phyloP scores from a whole-genome alignment of 2,329 filamentous ascomycete species.

The Dendrostoma leiphaemia region DNA sequence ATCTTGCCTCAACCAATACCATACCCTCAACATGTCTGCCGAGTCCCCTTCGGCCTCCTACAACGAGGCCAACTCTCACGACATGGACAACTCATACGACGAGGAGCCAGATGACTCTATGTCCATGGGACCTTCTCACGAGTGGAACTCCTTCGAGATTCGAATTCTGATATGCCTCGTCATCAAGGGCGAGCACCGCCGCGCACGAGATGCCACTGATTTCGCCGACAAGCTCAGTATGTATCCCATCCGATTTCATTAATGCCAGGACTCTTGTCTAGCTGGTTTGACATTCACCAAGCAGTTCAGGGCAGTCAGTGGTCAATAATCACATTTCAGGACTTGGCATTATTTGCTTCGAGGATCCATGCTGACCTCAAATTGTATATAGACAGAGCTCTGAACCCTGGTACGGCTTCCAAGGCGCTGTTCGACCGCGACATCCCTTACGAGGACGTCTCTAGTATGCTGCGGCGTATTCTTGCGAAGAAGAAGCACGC shows the following conservation, averaged over 20 bases:
- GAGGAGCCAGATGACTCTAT: too few species aligned
- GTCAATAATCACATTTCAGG: neutral
- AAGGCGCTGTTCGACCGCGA: constrained; percentile 7
- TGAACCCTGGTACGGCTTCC: constrained; percentile 10
- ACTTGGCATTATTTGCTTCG: too few species aligned
- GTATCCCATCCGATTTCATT: neutral
- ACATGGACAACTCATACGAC: too few species aligned
- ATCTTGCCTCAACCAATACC: too few species aligned
- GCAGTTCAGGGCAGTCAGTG: too few species aligned
- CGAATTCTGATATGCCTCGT: constrained; percentile 15
- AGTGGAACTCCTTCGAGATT: constrained; percentile 16
- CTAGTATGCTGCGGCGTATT: constrained; percentile 12
- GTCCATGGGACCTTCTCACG: too few species aligned
- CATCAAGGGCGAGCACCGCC: constrained; percentile 14
- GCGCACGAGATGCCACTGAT: constrained; percentile 2
- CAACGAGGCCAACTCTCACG: neutral
- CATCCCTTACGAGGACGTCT: constrained; percentile 9
- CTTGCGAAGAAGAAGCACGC: constrained; percentile 16
- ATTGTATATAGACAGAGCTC: neutral
- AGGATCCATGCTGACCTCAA: neutral
- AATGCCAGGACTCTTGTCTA: neutral
- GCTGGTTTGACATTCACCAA: too few species aligned
- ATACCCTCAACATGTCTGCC: too few species aligned
- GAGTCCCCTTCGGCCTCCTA: neutral
- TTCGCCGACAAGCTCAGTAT: constrained; percentile 12